Evolutionary conservation across 176 grass and related monocot species (phyloP).

Genomic region (Alloteropsis semialata): DNA sequence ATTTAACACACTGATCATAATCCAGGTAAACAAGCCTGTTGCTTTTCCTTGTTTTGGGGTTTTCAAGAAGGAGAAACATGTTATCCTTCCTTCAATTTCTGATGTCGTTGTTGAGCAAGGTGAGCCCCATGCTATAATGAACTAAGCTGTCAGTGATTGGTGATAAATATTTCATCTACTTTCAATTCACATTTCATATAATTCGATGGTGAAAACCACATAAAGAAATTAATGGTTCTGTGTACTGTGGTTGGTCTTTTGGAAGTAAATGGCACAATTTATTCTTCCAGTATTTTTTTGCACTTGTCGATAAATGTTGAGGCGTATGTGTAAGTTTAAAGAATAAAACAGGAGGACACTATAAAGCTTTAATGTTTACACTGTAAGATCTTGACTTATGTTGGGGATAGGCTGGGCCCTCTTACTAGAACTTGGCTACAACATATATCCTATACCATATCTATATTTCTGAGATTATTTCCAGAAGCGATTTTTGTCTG

Average conservation of each 20-base stretch:
- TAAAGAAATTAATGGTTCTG: background rate
- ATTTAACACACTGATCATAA: background rate
- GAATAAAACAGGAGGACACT: background rate
- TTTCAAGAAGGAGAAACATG: constrained; percentile 62
- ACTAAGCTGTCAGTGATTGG: background rate
- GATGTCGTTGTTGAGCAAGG: constrained; percentile 79
- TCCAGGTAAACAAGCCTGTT: constrained; percentile 56
- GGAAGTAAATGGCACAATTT: background rate
- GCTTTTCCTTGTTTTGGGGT: constrained; percentile 59
- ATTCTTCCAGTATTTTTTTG: background rate
- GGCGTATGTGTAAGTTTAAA: background rate
- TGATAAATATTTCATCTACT: background rate
- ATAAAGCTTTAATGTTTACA: background rate
- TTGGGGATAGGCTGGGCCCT: background rate
- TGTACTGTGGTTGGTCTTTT: background rate
- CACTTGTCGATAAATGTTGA: background rate
- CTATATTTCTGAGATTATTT: background rate
- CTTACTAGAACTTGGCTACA: background rate
- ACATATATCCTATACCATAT: background rate
- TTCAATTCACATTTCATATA: background rate
- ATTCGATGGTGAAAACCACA: background rate
- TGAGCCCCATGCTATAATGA: background rate
- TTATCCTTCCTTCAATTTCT: constrained; percentile 56
- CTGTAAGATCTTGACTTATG: background rate
- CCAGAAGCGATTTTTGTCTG: background rate